These are phyloP conservation scores for Volvox reticuliferus DNA, from an alignment of 139 green algal species.

Conservation along the genomic window DNA sequence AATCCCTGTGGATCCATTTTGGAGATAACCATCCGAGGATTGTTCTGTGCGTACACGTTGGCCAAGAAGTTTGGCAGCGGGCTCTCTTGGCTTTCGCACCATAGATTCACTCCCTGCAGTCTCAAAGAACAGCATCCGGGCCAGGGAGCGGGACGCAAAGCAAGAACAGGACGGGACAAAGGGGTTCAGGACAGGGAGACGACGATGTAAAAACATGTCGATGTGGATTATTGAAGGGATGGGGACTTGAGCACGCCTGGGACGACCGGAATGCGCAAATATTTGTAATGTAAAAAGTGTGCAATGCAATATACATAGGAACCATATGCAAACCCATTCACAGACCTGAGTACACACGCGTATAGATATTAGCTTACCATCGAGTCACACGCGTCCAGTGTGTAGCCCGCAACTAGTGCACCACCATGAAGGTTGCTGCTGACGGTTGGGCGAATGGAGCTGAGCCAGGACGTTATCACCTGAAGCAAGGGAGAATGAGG, in stretches of 20 bases:
- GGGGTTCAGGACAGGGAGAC: no score
- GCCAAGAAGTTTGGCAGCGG: conserved; percentile 30
- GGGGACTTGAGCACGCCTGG: no score
- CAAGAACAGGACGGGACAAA: no score
- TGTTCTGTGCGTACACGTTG: conserved; percentile 28
- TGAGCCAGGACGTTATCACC: conserved; percentile 22
- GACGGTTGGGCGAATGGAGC: neutral
- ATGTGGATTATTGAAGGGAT: no score
- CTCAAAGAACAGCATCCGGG: no score
- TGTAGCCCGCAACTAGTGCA: conserved; percentile 15
- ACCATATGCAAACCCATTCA: no score
- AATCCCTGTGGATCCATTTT: neutral
- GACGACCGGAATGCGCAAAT: no score
- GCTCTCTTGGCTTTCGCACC: neutral
- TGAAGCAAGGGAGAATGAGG: neutral
- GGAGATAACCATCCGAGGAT: neutral
- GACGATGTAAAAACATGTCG: no score
- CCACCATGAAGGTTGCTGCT: conserved; percentile 29
- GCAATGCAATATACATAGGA: no score
- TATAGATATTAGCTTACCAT: neutral
- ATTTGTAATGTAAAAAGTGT: no score
- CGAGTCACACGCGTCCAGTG: conserved; percentile 39
- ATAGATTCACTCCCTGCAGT: neutral
- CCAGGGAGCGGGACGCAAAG: no score
- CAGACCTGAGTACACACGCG: no score